Evolutionary conservation across 208 protist species (phyloP), one percentile per base, ranked within the genome.

Genomic region (Leishmania major): DNA sequence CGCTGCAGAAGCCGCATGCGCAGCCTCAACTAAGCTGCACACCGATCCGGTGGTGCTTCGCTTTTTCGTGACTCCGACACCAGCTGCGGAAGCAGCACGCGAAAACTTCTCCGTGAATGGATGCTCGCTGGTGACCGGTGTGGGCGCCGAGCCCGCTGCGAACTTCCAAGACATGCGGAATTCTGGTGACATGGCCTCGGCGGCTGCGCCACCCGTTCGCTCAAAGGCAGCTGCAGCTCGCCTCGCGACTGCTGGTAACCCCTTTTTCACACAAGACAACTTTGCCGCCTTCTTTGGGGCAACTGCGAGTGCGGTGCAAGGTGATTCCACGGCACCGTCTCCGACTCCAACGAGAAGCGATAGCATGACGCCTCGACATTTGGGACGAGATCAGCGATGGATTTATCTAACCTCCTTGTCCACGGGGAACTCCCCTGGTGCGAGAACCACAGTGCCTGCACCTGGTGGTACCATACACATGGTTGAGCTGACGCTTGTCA

Each of bases 221-320:
- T 66, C 28, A 19, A 66, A 66, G n/a, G 25, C 5, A 66, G 60
- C 60, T 37, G 60, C 25, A 35, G n/a, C 3, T 15, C n/a, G 7
- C 22, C 7, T 47, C 17, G 10, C 70, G 19, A 15, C 70, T 11
- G 19, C 47, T 6, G 8, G 17, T 10, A 31, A 5, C 0, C 25
- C 45, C 5, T 67, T 73, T 22, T 84, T 84, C 53, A 84, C 80
- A 4, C 74, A 84, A 69, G 74, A 79, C 37, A 79, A 79, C 80
- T 84, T 84, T 47, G 31, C 75, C 2, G 66, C 57, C 0, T 57
- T 64, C 66, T 84, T 84, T 19, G 2, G 73, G 47, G 3, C 25
- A 43, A 13, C 57, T 10, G 37, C n/a, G 5, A 31, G 37, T 15
- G n/a, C 40, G 3, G 10, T 43, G 57, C 19, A 43, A 3, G 40